Evolutionary conservation across 768 basidiomycete genomes (phyloP), one percentile per base, ranked within the genome.

Genomic region (Suillus subaureus): DNA sequence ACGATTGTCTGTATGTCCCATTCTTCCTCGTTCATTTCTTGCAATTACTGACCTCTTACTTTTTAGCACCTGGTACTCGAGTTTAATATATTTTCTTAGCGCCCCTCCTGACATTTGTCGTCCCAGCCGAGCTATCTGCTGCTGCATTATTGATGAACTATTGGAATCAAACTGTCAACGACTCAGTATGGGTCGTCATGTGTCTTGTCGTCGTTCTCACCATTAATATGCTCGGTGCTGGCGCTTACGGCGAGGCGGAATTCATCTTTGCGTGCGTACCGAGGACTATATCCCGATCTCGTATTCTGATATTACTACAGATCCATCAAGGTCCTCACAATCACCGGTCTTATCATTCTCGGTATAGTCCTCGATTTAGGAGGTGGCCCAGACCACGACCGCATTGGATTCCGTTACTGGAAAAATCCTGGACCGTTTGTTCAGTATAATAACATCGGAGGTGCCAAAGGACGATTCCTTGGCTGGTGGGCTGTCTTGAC

Each of bases 281-380:
- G 12, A 3, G 16, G 11, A 33, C 13, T 42, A 49, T n/a, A 60
- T 43, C 31, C 42, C n/a, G 0, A 61, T 37, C 21, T 67, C 31
- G 35, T 23, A 12, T 45, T 8, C 52, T 39, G 33, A 69, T 16
- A 0, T 28, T 5, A 5, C 28, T 35, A 15, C 54, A 79, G 86
- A 5, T 93, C 92, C 9, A 93, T 97, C 80, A 96, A 96, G 77
- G 91, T 97, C n/a, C 77, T 96, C 67, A 91, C 92, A 0, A 92
- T 95, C 69, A 84, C 82, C 4, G 93, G 90, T 65, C 81, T 88
- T 43, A 89, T 89, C 61, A 87, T 89, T 67, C 72, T 89, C n/a
- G 88, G 88, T 11, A 81, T 89, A 8, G 81, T 96, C 39, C 80
- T 97, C 67, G 93, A 95, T 74, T 87, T 94, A 49, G 96, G 96